phyloP scores from a whole-genome alignment of 1,139 yeast genomes.

The Magnusiomyces sp. region DNA sequence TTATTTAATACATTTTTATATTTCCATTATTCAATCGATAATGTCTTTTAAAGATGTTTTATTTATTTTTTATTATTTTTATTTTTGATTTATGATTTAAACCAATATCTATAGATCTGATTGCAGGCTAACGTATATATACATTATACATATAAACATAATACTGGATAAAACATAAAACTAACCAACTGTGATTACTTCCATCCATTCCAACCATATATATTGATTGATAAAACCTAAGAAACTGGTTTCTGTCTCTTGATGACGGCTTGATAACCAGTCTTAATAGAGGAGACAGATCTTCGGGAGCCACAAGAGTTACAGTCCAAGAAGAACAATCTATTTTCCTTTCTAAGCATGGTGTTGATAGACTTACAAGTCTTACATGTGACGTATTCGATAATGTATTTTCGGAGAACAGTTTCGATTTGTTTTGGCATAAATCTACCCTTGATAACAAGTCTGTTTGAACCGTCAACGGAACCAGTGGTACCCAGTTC shows the following conservation, averaged over 20 bases:
- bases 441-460: slow-evolving; percentile 95
- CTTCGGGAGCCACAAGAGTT: slow-evolving; percentile 97
- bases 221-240: too few species aligned
- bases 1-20: neutral
- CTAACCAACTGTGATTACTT: too few species aligned
- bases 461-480: slow-evolving; percentile 93
- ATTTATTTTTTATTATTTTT: neutral
- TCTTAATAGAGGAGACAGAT: slow-evolving; percentile 94
- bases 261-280: slow-evolving; percentile 96
- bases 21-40: neutral
- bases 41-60: neutral
- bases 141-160: too few species aligned
- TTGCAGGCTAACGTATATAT: too few species aligned
- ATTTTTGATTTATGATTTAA: neutral
- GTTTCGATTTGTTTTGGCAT: slow-evolving; percentile 97
- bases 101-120: too few species aligned
- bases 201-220: neutral
- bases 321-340: slow-evolving; percentile 96
- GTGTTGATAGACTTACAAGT: slow-evolving; percentile 98
- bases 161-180: too few species aligned
- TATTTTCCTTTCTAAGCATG: slow-evolving; percentile 90
- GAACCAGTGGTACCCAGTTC: slow-evolving; percentile 99
- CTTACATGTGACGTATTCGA: slow-evolving; percentile 97
- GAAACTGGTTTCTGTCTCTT: slow-evolving; percentile 23
- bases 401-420: slow-evolving; percentile 89